A percentile compares a stretch with the other conserved stretches of the same genome.
These are phyloP conservation scores for Fusarium torreyae DNA, from an alignment of 2,329 filamentous ascomycete species.

Conservation along the genomic window DNA sequence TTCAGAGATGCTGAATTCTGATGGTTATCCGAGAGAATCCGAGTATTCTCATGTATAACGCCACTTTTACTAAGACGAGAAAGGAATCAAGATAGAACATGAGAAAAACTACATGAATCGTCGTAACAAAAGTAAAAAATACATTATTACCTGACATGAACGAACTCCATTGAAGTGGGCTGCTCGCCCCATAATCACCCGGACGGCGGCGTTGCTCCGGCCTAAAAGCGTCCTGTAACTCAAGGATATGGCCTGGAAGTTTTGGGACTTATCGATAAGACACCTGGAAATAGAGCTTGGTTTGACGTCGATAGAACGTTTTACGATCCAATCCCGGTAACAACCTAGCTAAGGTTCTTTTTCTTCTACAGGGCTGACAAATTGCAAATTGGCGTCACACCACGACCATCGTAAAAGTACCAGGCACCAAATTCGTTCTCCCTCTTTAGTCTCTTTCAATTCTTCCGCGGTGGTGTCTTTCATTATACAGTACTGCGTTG, in stretches of 20 bases:
- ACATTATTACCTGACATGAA: background rate
- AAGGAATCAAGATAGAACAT: background rate
- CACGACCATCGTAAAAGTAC: slow-evolving; percentile 29
- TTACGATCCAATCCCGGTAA: background rate
- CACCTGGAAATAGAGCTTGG: background rate
- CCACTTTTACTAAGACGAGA: background rate
- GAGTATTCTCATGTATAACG: background rate
- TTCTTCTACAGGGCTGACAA: slow-evolving; percentile 42
- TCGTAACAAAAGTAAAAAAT: slow-evolving; percentile 3
- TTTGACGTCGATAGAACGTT: slow-evolving; percentile 9
- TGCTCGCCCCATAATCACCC: slow-evolving; percentile 31
- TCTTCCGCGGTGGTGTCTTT: slow-evolving; percentile 5
- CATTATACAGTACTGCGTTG: background rate
- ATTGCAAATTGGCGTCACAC: slow-evolving; percentile 37
- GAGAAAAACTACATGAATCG: background rate
- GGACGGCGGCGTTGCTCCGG: slow-evolving; percentile 23
- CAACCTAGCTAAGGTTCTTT: slow-evolving; percentile 7
- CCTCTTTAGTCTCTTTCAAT: slow-evolving; percentile 10
- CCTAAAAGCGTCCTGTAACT: slow-evolving; percentile 13
- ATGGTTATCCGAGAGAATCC: background rate
- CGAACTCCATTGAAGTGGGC: slow-evolving; percentile 4
- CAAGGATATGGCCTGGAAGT: slow-evolving; percentile 3
- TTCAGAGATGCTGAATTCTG: background rate
- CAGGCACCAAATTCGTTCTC: slow-evolving; percentile 12
- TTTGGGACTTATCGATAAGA: slow-evolving; percentile 34